Evolutionary conservation across 345 rosid species (phyloP).

Genomic region (Trapa incisa): DNA sequence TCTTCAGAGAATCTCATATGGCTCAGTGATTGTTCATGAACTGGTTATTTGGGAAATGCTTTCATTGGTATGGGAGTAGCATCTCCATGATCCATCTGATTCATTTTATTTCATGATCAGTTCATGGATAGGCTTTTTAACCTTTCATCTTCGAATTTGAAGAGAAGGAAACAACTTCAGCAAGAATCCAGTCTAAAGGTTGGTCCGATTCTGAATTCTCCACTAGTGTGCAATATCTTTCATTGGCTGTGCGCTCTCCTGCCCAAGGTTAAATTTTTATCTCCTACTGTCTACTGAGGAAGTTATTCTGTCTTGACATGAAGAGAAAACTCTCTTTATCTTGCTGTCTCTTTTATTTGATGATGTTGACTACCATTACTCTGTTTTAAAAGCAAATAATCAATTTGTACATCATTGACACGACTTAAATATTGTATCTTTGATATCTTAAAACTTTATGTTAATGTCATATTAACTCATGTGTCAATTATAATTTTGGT

Average conservation of each 20-base stretch:
- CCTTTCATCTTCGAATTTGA: conserved; percentile 2
- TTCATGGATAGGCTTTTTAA: conserved; percentile 5
- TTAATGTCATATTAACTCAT: not conserved
- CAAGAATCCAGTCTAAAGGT: conserved; percentile 7
- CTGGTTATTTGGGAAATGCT: not conserved
- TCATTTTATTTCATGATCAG: conserved; percentile 5
- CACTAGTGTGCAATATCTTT: not conserved
- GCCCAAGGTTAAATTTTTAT: too few species aligned
- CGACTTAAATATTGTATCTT: not conserved
- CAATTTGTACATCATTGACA: not conserved
- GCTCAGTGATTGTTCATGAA: not conserved
- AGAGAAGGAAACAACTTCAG: not conserved
- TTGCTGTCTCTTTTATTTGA: not conserved
- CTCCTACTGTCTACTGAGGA: too few species aligned
- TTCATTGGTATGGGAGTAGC: not conserved
- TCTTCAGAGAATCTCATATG: not conserved
- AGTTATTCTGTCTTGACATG: too few species aligned
- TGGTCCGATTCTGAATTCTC: not conserved
- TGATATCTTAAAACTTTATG: not conserved
- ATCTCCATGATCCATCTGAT: conserved; percentile 1
- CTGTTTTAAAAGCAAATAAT: too few species aligned
- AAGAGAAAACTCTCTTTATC: not conserved
- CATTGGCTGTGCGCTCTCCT: not conserved
- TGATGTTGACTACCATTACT: too few species aligned
- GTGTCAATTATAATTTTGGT: not conserved